Evolutionary conservation across 164 flowering plant genomes (phyloP), one percentile per base, ranked within the genome.

Genomic region (Stephania yunnanensis): DNA sequence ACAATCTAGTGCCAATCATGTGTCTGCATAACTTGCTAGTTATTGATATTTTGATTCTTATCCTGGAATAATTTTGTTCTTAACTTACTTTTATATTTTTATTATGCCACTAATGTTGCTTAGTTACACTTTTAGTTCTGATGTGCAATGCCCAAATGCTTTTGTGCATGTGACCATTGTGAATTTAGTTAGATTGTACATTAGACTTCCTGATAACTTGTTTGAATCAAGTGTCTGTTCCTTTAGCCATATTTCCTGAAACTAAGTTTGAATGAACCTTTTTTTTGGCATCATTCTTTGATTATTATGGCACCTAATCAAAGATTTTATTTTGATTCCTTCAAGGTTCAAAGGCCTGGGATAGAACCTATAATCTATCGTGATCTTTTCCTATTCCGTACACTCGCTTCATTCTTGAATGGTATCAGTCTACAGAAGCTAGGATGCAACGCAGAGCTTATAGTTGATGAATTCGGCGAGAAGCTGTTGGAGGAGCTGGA

Each of bases 401-500:
- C 89, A 72, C 92, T 93, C 70, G 99, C 99, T 69, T 95, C 98
- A 71, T 93, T 95, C 81, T 86, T 95, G 84, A 95, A 95, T 78
- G 99, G 98, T 66, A 85, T 95, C 75, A 95, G 98, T 85, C 85
- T 95, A 36, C 95, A 92, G 82, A 95, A 95, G 80, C 82, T 95
- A 78, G 99, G 99, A 25, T 95, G 99, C 84, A 95, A 95, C 79
- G 97, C 99, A 19, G 99, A 95, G 86, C 91, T 95, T 78, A 95
- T 95, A 68, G 97, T 95, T 81, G 99, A 95, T 86, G 99, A 93
- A 82, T 95, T 95, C 82, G 98, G 99, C 76, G 99, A 95, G 83
- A 95, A 95, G 86, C 98, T 95, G 78, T 79, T 95, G 84, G 99
- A 95, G 89, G 99, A 95, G 85, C 98, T 95, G 67, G 99, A 95